These are phyloP conservation scores for Candida glucosophila DNA, from an alignment of 1,139 yeast genomes.

Conservation along the genomic window DNA sequence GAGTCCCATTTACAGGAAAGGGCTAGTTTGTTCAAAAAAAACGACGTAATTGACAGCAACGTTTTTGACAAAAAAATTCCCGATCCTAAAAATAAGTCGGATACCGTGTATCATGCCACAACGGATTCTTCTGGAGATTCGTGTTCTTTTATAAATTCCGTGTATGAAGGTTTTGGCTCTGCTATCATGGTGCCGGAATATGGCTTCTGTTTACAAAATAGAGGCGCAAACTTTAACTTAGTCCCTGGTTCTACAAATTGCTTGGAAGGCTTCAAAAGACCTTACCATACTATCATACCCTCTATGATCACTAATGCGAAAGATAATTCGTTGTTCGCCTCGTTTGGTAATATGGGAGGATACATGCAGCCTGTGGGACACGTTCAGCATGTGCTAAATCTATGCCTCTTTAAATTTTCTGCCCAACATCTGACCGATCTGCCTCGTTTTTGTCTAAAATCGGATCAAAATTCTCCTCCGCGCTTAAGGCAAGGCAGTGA, in stretches of 20 bases:
- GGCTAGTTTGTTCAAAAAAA: conserved; percentile 35
- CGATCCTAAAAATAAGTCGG: conserved; percentile 56
- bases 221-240: conserved; percentile 71
- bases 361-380: conserved; percentile 86
- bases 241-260: conserved; percentile 50
- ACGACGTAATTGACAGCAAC: conserved; percentile 31
- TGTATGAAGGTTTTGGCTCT: conserved; percentile 64
- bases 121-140: conserved; percentile 71
- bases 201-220: conserved; percentile 68
- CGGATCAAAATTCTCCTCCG: conserved; percentile 33
- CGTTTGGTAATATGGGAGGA: conserved; percentile 85
- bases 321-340: conserved; percentile 45
- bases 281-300: conserved; percentile 82
- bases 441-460: conserved; percentile 59
- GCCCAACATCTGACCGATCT: conserved; percentile 75
- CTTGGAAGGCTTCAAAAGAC: conserved; percentile 63
- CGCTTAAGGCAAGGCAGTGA: conserved; percentile 49
- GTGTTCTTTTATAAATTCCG: conserved; percentile 73
- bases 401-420: conserved; percentile 52
- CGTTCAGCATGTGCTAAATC: conserved; percentile 65
- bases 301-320: conserved; percentile 45
- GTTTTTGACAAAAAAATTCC: conserved; percentile 50
- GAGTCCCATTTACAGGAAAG: conserved; percentile 41
- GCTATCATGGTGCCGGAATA: conserved; percentile 58
- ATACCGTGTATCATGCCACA: conserved; percentile 69